Evolutionary conservation across 169 alveolate species (phyloP).

Genomic region (Cryptosporidium xiaoi): DNA sequence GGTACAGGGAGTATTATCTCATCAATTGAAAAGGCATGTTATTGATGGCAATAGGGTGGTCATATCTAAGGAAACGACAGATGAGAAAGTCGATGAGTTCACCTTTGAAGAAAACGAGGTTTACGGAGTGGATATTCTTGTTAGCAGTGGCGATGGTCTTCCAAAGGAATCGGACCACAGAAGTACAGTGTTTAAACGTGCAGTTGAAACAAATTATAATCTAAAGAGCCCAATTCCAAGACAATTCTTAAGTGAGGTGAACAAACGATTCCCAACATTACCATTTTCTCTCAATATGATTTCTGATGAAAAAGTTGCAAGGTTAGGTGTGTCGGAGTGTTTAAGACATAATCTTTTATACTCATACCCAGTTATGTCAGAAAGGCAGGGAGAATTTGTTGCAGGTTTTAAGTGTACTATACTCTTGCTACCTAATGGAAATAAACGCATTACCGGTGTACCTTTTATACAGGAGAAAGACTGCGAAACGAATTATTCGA

Average conservation of each 20-base stretch:
- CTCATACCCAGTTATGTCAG: constrained; percentile 92
- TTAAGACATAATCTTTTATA: constrained; percentile 93
- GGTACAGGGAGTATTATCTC: constrained; percentile 92
- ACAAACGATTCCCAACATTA: constrained; percentile 84
- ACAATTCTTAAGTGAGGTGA: constrained; percentile 92
- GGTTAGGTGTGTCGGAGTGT: constrained; percentile 96
- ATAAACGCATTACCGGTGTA: constrained; percentile 84
- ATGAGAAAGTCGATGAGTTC: constrained; percentile 93
- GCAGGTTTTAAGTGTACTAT: constrained; percentile 94
- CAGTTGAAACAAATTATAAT: constrained; percentile 92
- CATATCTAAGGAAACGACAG: constrained; percentile 87
- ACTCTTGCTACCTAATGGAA: constrained; percentile 89
- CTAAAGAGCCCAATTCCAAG: constrained; percentile 94
- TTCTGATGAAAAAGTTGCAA: constrained; percentile 84
- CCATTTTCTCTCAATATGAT: constrained; percentile 84
- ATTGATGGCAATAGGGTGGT: constrained; percentile 93
- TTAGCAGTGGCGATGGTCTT: constrained; percentile 94
- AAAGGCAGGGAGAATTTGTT: constrained; percentile 90
- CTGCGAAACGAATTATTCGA: constrained; percentile 26
- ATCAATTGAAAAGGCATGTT: constrained; percentile 93
- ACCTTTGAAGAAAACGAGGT: constrained; percentile 94
- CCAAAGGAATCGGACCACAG: constrained; percentile 91
- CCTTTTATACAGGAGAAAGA: constrained; percentile 32
- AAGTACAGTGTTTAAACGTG: constrained; percentile 94
- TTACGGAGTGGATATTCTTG: constrained; percentile 91